Evolutionary conservation across 192 early-diverging fungal genomes (phyloP), one percentile per base, ranked within the genome.

Genomic region (Coemansia nantahalensis): DNA sequence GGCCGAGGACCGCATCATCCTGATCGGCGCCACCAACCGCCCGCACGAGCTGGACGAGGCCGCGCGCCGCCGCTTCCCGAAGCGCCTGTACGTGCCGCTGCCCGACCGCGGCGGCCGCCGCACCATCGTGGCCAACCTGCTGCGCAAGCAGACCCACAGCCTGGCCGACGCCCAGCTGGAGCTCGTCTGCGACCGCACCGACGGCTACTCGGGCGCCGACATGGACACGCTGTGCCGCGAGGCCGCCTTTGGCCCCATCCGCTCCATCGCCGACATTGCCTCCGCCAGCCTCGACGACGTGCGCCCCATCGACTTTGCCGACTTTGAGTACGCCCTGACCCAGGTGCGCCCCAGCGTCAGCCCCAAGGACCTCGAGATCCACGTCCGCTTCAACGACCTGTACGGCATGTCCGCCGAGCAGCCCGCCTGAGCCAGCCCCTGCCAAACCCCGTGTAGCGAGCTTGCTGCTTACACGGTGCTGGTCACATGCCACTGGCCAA

Each of bases 31-130:
- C 0, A 83, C 86, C 9, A 84, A 88, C 52, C 65, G 85, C 36
- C 94, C 94, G 28, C 86, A 89, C 24, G 94, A 97, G 56, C 83
- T 97, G 23, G 94, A 97, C 54, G 93, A 97, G 56, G 94, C 94
- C 14, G 93, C 91, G 5, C 66, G 91, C 1, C 81, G 86, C 4
- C 80, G 86, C 7, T 90, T 90, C 50, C 77, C 79, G 8, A 86
- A 86, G 44, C 78, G 84, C 4, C 56, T 88, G 30, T 94, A 92
- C 52, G 91, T 97, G 53, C 90, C 93, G 7, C 56, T 97, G 51
- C 94, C 94, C 0, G 91, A 93, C 51, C 52, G 48, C 5, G 56
- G 61, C 13, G 94, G 89, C 10, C 78, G 94, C 14, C 45, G 55
- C 12, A 55, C 67, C 1, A 82, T 97, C 34, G 67, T 95, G 16